phyloP scores from a whole-genome alignment of 176 grass and related monocot genomes.

The Melocanna baccifera region DNA sequence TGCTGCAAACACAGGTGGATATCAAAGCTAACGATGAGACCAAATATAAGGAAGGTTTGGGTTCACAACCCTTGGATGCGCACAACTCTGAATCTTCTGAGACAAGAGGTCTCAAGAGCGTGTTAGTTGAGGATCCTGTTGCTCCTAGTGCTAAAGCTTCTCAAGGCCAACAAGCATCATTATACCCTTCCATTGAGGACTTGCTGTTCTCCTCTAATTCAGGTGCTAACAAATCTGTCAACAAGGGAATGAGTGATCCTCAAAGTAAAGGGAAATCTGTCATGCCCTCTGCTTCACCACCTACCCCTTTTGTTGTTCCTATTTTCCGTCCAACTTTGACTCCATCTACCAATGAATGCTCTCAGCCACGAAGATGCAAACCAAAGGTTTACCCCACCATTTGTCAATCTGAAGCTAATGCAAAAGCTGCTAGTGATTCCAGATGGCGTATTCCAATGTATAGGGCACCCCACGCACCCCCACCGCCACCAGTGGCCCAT shows the following conservation, averaged over 20 bases:
- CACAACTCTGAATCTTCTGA: neutral
- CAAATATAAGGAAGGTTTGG: conserved; percentile 2
- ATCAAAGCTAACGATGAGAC: conserved; percentile 13
- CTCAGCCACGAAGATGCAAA: neutral
- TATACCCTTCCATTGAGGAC: conserved; percentile 49
- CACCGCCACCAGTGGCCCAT: conserved; percentile 13
- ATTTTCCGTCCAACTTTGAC: conserved; percentile 18
- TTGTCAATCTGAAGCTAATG: conserved; percentile 30
- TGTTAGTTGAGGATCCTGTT: conserved; percentile 20
- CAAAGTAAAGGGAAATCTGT: conserved; percentile 51
- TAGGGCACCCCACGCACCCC: neutral
- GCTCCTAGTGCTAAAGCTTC: conserved; percentile 2
- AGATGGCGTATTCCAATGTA: conserved; percentile 35
- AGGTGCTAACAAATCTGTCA: conserved; percentile 16
- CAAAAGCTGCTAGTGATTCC: conserved; percentile 18
- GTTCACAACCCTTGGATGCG: neutral
- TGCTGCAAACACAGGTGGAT: conserved; percentile 10
- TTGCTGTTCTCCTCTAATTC: conserved; percentile 26
- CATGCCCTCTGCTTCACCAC: neutral
- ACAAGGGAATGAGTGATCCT: conserved; percentile 29
- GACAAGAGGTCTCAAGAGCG: conserved; percentile 6
- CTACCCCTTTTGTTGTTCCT: neutral
- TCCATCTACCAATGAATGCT: conserved; percentile 13
- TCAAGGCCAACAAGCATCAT: conserved; percentile 28
- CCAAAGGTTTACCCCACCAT: neutral